Conservation (phyloP, 768 basidiomycete genomes). For the Russula vinacea region DNA sequence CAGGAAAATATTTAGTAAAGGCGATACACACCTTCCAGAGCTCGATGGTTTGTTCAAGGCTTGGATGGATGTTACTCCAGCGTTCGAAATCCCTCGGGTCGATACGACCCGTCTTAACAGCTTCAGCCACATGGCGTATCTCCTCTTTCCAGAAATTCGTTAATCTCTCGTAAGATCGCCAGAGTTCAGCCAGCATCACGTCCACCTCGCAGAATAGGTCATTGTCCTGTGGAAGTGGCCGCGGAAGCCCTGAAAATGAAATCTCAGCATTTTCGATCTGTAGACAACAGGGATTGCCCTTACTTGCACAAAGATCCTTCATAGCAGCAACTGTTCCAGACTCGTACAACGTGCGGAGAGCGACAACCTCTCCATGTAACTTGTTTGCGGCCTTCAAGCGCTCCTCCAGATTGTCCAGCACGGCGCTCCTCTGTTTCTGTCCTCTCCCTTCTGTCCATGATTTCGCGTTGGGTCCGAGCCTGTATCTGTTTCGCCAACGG, state of each 20-base stretch:
- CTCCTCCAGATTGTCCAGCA: neutral
- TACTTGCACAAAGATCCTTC: neutral
- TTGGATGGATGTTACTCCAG: neutral
- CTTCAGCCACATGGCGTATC: neutral
- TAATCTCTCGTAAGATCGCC: conserved; percentile 1
- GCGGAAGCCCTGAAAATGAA: neutral
- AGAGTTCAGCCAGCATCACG: neutral
- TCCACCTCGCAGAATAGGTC: neutral
- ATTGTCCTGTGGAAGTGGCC: neutral
- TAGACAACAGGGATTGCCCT: neutral
- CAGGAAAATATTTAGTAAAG: too few relatives aligned
- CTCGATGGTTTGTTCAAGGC: neutral
- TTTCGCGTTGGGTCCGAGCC: conserved; percentile 11
- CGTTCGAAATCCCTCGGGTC: neutral
- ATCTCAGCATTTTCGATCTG: neutral
- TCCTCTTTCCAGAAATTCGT: conserved; percentile 1
- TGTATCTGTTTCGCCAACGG: conserved; percentile 3
- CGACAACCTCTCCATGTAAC: neutral
- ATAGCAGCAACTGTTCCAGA: neutral
- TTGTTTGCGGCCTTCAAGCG: neutral
- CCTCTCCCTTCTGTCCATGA: conserved; percentile 31
- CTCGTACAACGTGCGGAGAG: neutral
- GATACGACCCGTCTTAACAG: neutral
- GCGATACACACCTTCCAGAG: neutral
- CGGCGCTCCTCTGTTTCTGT: neutral